Evolutionary conservation across 768 basidiomycete species (phyloP), one percentile per base, ranked within the genome.

Genomic region (Erythrobasidium yunnanense): DNA sequence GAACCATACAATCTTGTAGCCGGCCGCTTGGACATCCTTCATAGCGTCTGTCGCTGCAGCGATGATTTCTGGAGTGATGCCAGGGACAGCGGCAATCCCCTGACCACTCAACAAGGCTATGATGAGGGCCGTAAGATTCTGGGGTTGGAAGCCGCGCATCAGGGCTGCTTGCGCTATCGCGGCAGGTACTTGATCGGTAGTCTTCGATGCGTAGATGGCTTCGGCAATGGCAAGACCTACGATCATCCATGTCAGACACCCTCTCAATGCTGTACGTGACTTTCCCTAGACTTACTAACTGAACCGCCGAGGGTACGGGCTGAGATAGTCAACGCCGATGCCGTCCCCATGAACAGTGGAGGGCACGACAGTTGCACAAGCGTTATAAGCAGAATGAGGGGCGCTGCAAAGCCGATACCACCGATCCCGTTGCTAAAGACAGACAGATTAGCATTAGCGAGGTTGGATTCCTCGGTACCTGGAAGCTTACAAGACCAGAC

Each of bases 1-100:
- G 52, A 55, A 55, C 63, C 63, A 65, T 34, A 29, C 30, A 17
- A 65, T 65, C 20, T 54, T 46, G 63, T 65, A 65, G 13, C 52
- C 63, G 30, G 52, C 35, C 0, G 51, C 52, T 38, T 65, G 20
- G 2, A 42, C 46, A 1, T 15, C 30, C 63, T 65, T 65, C 33
- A 65, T 38, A 4, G 63, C 58, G n/a, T 42, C 50, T 25, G 58
- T 47, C 6, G 29, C 47, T 25, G 58, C 58, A 34, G 45, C 58
- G n/a, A 63, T 25, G 30, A 63, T 29, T 11, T 27, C 45, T 17
- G 42, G 42, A 18, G 23, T 51, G 4, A 29, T 30, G 45, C 47
- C 58, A 2, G 58, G 58, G 22, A 63, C 34, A 0, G 58, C 18
- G n/a, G 4, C 58, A 22, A 63, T 25, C 15, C 58, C 58, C 13